A percentile compares a stretch with the other conserved stretches of the same genome.
These are phyloP conservation scores for Cryptococcus floricola DNA, from an alignment of 1,284 basidiomycete species.

Conservation along the genomic window DNA sequence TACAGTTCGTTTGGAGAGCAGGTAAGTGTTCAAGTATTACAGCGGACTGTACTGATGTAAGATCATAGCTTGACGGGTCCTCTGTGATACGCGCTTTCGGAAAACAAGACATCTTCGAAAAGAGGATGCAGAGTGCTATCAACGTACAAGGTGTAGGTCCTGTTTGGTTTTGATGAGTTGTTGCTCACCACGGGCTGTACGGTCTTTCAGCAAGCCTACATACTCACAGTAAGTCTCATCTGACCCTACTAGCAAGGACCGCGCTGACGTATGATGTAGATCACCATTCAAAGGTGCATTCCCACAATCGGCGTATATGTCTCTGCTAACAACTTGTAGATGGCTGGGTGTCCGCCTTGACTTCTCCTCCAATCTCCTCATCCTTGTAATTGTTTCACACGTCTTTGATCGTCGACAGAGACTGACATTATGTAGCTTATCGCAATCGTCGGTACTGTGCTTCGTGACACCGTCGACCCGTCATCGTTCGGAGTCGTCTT, in stretches of 20 bases:
- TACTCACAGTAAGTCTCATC: slow-evolving; percentile 18
- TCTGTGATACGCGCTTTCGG: slow-evolving; percentile 33
- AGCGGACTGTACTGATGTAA: background rate
- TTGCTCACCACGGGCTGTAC: background rate
- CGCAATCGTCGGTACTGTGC: slow-evolving; percentile 34
- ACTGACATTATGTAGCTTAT: slow-evolving; percentile 21
- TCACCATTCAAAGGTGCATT: slow-evolving; percentile 15
- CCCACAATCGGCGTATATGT: background rate
- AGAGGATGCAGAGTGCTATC: slow-evolving; percentile 21
- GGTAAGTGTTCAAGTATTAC: slow-evolving; percentile 10
- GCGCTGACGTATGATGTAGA: slow-evolving; percentile 1
- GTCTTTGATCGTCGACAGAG: background rate
- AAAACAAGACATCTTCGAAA: slow-evolving; percentile 24
- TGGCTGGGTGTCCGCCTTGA: slow-evolving; percentile 41
- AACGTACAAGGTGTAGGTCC: slow-evolving; percentile 29
- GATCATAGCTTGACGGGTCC: slow-evolving; percentile 24
- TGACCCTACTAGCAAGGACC: background rate
- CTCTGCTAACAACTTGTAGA: slow-evolving; percentile 10
- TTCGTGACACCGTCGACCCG: slow-evolving; percentile 33
- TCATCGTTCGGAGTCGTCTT: slow-evolving; percentile 42
- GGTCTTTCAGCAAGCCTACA: slow-evolving; percentile 21
- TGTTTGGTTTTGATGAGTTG: background rate
- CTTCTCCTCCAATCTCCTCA: slow-evolving; percentile 24
- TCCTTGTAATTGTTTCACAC: slow-evolving; percentile 14
- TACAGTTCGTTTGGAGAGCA: slow-evolving; percentile 41